Percentiles rank a stretch among this genome's conserved stretches.
These are phyloP conservation scores for Boletus subparvulus DNA, from an alignment of 768 basidiomycete genomes.

Conservation along the genomic window DNA sequence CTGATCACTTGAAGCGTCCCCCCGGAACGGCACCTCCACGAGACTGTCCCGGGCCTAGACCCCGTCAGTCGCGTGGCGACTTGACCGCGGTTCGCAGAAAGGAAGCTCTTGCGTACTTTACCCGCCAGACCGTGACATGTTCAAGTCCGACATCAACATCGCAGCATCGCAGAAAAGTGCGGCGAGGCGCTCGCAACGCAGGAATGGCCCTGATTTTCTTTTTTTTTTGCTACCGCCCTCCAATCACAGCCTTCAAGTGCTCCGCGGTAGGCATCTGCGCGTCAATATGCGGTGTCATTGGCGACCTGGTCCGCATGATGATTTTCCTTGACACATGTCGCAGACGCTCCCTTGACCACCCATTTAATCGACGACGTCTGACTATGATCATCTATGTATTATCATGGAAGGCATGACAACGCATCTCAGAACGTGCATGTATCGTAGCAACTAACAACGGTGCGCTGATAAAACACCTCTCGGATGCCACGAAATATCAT, in stretches of 20 bases:
- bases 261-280: no score
- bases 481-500: slow-evolving; percentile 1
- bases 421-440: slow-evolving; percentile 10
- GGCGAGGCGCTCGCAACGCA: no score
- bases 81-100: neutral
- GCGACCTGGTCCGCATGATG: neutral
- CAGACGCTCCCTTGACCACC: neutral
- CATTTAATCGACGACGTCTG: neutral
- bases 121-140: no score
- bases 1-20: neutral
- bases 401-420: slow-evolving; percentile 7
- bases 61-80: no score
- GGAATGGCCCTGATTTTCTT: no score
- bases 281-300: neutral
- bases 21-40: no score
- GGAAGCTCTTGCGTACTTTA: no score
- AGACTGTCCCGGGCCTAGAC: no score
- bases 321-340: neutral
- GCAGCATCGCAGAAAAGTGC: no score
- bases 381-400: neutral
- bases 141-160: no score
- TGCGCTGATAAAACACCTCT: neutral
- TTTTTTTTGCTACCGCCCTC: no score
- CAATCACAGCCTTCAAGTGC: no score
- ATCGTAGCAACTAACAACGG: slow-evolving; percentile 11